These are phyloP conservation scores for Dactylis glomerata DNA, from an alignment of 176 grass and related monocot species.

Conservation along the genomic window DNA sequence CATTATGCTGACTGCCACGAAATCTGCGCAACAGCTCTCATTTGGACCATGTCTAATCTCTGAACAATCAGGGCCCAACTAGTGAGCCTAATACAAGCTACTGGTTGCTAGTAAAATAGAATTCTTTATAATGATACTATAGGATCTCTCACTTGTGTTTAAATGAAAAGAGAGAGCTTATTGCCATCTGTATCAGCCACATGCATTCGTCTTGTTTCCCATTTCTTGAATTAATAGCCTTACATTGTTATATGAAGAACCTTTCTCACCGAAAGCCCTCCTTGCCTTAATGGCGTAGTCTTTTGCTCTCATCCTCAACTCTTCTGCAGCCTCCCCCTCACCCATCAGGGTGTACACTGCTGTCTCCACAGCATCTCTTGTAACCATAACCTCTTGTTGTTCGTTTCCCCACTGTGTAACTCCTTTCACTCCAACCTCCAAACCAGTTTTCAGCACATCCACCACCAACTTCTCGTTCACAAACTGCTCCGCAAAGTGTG, in stretches of 20 bases:
- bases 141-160: not conserved
- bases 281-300: conserved; percentile 40
- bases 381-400: conserved; percentile 37
- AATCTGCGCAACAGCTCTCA: conserved; percentile 2
- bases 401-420: conserved; percentile 15
- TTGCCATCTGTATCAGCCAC: conserved; percentile 8
- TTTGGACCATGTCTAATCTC: not conserved
- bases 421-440: conserved; percentile 36
- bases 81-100: not conserved
- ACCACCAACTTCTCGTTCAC: conserved; percentile 60
- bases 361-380: conserved; percentile 24
- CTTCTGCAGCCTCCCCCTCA: conserved; percentile 33
- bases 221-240: conserved; percentile 43
- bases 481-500: conserved; percentile 55
- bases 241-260: conserved; percentile 55
- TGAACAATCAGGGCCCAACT: not conserved
- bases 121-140: not conserved
- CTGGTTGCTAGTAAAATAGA: not conserved
- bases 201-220: not conserved
- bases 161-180: not conserved
- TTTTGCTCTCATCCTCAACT: conserved; percentile 46
- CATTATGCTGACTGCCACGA: not conserved
- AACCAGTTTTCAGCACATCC: conserved; percentile 55
- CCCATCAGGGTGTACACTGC: conserved; percentile 43
- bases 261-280: conserved; percentile 49